These are phyloP conservation scores for Cubamyces sp. DNA, from an alignment of 768 basidiomycete species.

Conservation along the genomic window DNA sequence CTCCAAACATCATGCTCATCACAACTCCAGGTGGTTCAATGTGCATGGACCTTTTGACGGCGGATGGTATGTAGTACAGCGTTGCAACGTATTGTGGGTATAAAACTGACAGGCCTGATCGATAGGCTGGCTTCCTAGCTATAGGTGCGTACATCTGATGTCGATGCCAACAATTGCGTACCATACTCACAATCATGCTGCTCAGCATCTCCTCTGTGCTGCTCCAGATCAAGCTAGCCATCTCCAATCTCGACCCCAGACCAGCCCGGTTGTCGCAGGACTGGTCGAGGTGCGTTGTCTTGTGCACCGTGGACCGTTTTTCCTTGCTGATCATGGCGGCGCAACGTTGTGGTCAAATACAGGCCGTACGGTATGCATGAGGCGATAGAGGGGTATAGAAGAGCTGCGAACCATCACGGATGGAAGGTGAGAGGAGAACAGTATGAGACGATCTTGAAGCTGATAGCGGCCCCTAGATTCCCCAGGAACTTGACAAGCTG, in stretches of 20 bases:
- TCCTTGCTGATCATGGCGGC: neutral
- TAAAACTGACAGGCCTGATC: neutral
- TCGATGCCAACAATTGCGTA: neutral
- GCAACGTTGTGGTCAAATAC: neutral
- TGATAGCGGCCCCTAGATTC: constrained; percentile 7
- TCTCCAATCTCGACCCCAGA: constrained; percentile 66
- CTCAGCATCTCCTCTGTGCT: constrained; percentile 47
- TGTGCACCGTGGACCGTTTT: neutral
- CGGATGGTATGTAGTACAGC: constrained; percentile 50
- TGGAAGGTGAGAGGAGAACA: constrained; percentile 52
- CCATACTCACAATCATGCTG: neutral
- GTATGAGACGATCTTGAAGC: no score
- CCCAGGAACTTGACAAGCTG: constrained; percentile 5
- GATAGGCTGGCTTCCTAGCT: constrained; percentile 71
- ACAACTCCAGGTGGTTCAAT: constrained; percentile 62
- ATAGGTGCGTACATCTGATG: constrained; percentile 45
- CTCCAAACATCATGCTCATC: neutral
- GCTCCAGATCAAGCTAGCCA: constrained; percentile 70
- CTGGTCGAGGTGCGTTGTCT: constrained; percentile 48
- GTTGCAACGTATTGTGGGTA: neutral
- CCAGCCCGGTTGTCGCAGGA: constrained; percentile 59
- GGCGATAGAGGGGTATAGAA: constrained; percentile 63
- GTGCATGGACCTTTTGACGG: constrained; percentile 73
- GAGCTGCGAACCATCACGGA: constrained; percentile 66
- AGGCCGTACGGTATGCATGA: constrained; percentile 55